These are phyloP conservation scores for Fusarium sp. DNA, from an alignment of 2,329 filamentous ascomycete species.

Conservation along the genomic window DNA sequence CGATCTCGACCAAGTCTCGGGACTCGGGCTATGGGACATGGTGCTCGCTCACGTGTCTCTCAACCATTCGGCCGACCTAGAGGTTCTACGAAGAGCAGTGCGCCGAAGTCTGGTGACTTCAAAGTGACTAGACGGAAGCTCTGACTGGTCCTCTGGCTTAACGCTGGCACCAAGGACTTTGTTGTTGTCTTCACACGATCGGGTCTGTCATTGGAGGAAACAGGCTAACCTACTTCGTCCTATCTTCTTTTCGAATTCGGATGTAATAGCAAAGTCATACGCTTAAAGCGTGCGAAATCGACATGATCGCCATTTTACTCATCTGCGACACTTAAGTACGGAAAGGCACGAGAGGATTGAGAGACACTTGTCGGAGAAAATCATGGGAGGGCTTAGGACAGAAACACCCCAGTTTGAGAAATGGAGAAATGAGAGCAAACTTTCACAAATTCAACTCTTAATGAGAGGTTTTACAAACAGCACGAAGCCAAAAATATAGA, in stretches of 20 bases:
- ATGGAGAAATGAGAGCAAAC: too few relatives aligned
- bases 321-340: neutral
- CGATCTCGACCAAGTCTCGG: neutral
- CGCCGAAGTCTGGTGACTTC: rapidly evolving
- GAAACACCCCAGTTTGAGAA: neutral
- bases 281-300: neutral
- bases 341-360: neutral
- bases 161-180: too few relatives aligned
- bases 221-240: neutral
- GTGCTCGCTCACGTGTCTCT: neutral
- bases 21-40: neutral
- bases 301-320: neutral
- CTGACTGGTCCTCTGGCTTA: neutral
- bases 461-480: neutral
- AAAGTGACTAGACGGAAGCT: neutral
- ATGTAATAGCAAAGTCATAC: neutral
- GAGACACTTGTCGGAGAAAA: too few relatives aligned
- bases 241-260: neutral
- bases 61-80: neutral
- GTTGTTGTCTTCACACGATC: neutral
- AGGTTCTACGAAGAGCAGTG: rapidly evolving
- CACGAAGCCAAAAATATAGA: rapidly evolving
- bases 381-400: too few relatives aligned
- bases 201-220: neutral
- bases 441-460: rapidly evolving